Base-by-base conservation (phyloP, 164 flowering plant genomes). In the Aristolochia fimbriata region DNA sequence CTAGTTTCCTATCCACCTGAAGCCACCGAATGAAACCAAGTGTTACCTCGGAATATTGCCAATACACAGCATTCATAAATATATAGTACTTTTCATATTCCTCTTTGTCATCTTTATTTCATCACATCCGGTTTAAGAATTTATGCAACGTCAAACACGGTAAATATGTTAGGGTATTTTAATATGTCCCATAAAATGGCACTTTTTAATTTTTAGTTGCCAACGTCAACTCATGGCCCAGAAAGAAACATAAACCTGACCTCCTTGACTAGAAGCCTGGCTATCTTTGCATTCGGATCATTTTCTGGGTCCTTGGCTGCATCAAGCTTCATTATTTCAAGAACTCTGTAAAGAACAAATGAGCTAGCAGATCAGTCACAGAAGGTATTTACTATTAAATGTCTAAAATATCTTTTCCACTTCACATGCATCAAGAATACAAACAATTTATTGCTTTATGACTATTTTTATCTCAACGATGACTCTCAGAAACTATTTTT, bases 1-100 rank as follows among this genome's bases (percentile, higher is more conserved):
- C 99, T 79, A 94, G 74, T 69, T 94, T 91, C 65, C 99, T 74
- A 55, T 91, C 95, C 68, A 87, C 93, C 93, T 86, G 58, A 11
- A 49, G 12, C 52, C 51, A 15, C 47, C 46, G 50, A 46, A 31
- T 27, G 55, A 57, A 50, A 46, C 24, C n/a, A 61, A 43, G 43
- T 27, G 25, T 60, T 25, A 63, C 63, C 11, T 37, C 43, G 1
- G 12, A 37, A 37, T 37, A 3, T 37, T 3, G 43, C 12, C 1
- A 12, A 49, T 49, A 49, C n/a, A 24, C 58, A 52, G 7, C 15
- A 52, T 23, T 0, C 22, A 50, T n/a, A 50, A 16, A n/a, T 50
- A n/a, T 50, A 17, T 50, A 6, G 53, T 16, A 16, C 16, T 50
- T 8, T 50, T 50, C 53, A 12, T 50, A 50, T 8, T 50, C 22